Conservation (phyloP, 2,329 filamentous ascomycete species). For the Chaetoscypha palmicola region DNA sequence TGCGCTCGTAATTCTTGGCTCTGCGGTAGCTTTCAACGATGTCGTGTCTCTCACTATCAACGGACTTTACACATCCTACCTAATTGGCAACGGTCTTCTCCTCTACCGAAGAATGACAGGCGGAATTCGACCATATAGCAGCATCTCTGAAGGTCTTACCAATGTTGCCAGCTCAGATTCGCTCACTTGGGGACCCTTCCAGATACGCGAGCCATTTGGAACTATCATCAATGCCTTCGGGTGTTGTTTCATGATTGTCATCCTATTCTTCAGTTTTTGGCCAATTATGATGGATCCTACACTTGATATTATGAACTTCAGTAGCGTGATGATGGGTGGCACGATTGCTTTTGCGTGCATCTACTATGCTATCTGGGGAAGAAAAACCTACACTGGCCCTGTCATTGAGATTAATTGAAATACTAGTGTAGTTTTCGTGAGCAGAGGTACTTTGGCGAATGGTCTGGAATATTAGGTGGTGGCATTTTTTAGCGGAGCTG, state of each 20-base stretch:
- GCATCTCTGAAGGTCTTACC: neutral
- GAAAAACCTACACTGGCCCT: conserved; percentile 26
- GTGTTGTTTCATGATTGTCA: conserved; percentile 36
- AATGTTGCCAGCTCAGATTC: neutral
- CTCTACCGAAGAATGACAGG: conserved; percentile 7
- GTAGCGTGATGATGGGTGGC: conserved; percentile 6
- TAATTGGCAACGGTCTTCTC: conserved; percentile 31
- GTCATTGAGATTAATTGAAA: conserved; percentile 7
- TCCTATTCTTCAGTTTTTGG: conserved; percentile 44
- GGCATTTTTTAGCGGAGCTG: no score
- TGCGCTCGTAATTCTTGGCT: conserved; percentile 41
- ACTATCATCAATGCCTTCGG: conserved; percentile 36
- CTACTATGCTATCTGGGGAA: conserved; percentile 29
- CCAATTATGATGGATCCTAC: conserved; percentile 34
- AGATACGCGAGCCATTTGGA: conserved; percentile 32
- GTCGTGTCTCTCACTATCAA: conserved; percentile 43
- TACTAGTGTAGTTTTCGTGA: neutral
- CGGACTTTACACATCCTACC: conserved; percentile 42
- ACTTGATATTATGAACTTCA: conserved; percentile 40
- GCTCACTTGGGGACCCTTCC: conserved; percentile 8
- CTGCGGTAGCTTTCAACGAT: conserved; percentile 43
- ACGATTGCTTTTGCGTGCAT: conserved; percentile 4
- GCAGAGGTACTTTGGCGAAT: neutral
- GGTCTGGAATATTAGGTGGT: neutral
- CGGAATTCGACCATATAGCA: conserved; percentile 1